Evolutionary conservation across 2,329 filamentous ascomycete genomes (phyloP), one percentile per base, ranked within the genome.

Genomic region (Alternaria metachromatica): DNA sequence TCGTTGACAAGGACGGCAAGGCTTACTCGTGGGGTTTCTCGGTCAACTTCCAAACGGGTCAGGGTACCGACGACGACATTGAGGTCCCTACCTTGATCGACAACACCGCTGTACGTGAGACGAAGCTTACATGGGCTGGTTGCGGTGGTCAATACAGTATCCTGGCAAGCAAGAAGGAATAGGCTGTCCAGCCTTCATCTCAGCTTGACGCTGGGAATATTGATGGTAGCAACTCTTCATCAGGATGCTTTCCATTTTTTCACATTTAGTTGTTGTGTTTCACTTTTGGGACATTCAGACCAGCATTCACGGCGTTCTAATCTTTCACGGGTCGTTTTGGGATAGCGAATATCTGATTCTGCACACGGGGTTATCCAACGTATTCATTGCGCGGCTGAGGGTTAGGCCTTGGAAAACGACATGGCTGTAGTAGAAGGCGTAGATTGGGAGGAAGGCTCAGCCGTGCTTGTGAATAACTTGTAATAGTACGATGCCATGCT

Each of bases 131-230:
- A 33, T 93, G 87, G 81, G 92, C 92, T n/a, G 92, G 92, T 46
- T 91, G 91, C n/a, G 94, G 95, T 68, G 94, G 94, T 6, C 94
- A 97, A 76, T 97, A 89, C 79, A 91, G 89, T 2, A 81, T 92
- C 23, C 72, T 92, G n/a, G 84, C 85, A 41, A 75, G 71, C 53
- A 71, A 73, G 66, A 75, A 74, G 58, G 66, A 71, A 62, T 72
- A 72, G 48, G 41, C 30, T n/a, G 9, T 15, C 23, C n/a, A 26
- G 41, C 37, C 51, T 60, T 9, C 25, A 20, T 13, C 21, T 50
- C 28, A 41, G 37, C n/a, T 33, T 20, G 10, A 15, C 26, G 50
- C 41, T 58, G 46, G 23, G 20, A 28, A 18, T 12, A 51, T 21
- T 58, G 30, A 50, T 58, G 55, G 20, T 21, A 4, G 26, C 23